Base-by-base conservation (phyloP, 129 eudicot species). In the Arctium minus region DNA sequence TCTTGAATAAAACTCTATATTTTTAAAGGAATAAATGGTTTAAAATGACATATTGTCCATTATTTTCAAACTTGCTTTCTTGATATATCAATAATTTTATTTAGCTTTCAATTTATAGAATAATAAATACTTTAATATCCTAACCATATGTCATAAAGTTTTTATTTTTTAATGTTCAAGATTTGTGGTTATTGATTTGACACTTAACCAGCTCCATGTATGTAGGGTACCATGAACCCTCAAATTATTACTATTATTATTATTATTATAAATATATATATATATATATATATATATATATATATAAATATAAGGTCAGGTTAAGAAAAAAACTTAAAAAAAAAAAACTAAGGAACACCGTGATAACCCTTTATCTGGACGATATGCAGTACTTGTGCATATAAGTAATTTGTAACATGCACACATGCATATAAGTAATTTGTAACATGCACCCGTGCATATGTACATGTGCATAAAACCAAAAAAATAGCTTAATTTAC, bases 181-280 rank as follows among this genome's bases (percentile, higher is more conserved):
- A 50, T 40, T 38, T 78, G 73, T 78, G 56, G 75, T 40, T 84
- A 44, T 62, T 79, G 75, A 78, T 60, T 11, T 11, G 83, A 78
- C 79, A 72, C 37, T 72, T 31, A 75, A 76, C 71, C 81, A 69
- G 56, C 50, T 13, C 9, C 70, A 44, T 74, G 30, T 69, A 30
- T 29, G 82, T 83, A 77, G 82, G 78, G 82, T 31, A 70, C 62
- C 48, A 77, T 46, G 44, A 40, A 82, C 32, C 86, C 38, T 70
- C 71, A 46, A 50, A 29, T 70, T 77, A 56, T 29, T 22, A 22
- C 27, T 22, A 22, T 22, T 22, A 22, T 22, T 22, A 22, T 22
- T 22, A 22, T 22, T 22, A 22, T 22, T 2, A 53, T 17, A 48
- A 29, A 29, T 42, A 11, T 22, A 22, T 22, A 22, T 22, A 22